Evolutionary conservation across 257 asterid species (phyloP).

Genomic region (Solanum dulcamara): DNA sequence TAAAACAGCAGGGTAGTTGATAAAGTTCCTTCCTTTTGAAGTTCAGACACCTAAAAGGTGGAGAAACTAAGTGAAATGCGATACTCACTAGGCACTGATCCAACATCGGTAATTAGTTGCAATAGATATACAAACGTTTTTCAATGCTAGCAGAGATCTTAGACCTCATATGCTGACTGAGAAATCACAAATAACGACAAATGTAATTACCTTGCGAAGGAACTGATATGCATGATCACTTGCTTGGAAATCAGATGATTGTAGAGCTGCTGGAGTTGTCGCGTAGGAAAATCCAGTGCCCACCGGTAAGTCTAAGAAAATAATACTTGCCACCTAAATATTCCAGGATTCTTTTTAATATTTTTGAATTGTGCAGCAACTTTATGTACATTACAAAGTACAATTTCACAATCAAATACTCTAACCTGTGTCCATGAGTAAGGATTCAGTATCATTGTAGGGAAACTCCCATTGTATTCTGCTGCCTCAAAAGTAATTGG

Average conservation of each 20-base stretch:
- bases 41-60: neutral
- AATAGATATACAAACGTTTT: neutral
- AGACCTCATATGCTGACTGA: neutral
- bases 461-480: slow-evolving; percentile 9
- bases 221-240: slow-evolving; percentile 3
- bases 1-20: neutral
- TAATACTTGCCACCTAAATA: neutral
- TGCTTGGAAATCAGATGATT: neutral
- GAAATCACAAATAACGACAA: neutral
- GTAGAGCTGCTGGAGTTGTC: neutral
- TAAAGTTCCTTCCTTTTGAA: neutral
- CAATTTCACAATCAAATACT: neutral
- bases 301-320: neutral
- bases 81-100: neutral
- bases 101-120: neutral
- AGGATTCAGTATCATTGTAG: neutral
- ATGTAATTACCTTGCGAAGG: neutral
- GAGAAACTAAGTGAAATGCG: neutral
- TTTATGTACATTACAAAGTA: neutral
- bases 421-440: slow-evolving; percentile 9
- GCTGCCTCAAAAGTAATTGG: slow-evolving; percentile 1
- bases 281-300: slow-evolving; percentile 9
- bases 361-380: neutral
- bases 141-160: neutral
- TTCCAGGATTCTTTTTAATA: neutral